Evolutionary conservation across 208 protist species (phyloP).

Genomic region (Acanthamoeba royreba): DNA sequence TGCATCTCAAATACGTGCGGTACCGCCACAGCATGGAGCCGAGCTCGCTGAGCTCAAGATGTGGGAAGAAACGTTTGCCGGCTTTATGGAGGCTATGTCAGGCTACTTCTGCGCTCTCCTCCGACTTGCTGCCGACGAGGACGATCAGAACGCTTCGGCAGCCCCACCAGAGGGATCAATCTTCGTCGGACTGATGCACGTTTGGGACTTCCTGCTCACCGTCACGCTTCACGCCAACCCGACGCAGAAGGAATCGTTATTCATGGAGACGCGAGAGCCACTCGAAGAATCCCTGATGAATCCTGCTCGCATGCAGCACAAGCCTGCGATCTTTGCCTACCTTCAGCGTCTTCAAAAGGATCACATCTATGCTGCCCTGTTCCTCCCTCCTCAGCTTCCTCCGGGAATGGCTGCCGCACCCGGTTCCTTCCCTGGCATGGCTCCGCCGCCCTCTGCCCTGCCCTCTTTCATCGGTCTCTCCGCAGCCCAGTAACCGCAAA

Average conservation of each 20-base stretch:
- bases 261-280: neutral
- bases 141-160: neutral
- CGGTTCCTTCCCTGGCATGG: neutral
- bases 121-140: neutral
- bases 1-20: neutral
- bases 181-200: neutral
- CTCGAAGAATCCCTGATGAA: neutral
- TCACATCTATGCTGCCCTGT: neutral
- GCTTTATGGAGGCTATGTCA: constrained; percentile 24
- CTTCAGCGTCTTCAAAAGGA: neutral
- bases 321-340: neutral
- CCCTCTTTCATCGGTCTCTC: neutral
- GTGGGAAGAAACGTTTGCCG: constrained; percentile 1
- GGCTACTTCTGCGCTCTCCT: constrained; percentile 32
- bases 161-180: neutral
- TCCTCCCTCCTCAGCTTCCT: neutral
- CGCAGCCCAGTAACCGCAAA: too few species aligned
- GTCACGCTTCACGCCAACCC: neutral
- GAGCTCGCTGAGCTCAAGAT: neutral
- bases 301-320: neutral
- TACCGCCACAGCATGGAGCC: neutral
- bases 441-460: neutral
- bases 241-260: neutral
- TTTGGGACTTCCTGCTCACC: neutral
- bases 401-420: neutral